Percentiles rank a stretch among this genome's conserved stretches.
Conservation (phyloP, 2,329 filamentous ascomycete genomes). For the Dothideomycetidae sp. region DNA sequence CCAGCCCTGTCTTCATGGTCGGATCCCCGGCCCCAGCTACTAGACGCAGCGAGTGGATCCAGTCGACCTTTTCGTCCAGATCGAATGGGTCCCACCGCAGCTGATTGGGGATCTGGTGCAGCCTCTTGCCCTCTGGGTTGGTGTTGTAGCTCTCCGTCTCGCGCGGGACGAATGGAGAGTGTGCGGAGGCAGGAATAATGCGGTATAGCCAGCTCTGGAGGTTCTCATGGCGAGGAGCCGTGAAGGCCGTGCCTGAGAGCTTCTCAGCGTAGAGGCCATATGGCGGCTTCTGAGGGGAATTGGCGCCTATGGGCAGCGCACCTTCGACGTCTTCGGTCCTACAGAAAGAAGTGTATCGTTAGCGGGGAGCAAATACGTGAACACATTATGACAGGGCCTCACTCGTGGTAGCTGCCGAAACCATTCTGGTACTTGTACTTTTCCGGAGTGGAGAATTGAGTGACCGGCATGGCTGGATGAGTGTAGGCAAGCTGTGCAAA, state of each 20-base stretch:
- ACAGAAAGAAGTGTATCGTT: slow-evolving; percentile 7
- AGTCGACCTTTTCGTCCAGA: slow-evolving; percentile 52
- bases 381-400: slow-evolving; percentile 23
- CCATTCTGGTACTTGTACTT: slow-evolving; percentile 68
- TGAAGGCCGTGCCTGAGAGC: slow-evolving; percentile 46
- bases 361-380: too few species aligned
- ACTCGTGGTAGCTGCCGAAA: slow-evolving; percentile 68
- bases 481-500: too few species aligned
- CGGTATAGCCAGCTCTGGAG: slow-evolving; percentile 47
- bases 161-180: slow-evolving; percentile 38
- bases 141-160: slow-evolving; percentile 36
- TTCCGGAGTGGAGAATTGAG: slow-evolving; percentile 47
- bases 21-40: slow-evolving; percentile 70
- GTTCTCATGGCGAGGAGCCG: slow-evolving; percentile 41
- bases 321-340: slow-evolving; percentile 65
- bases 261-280: slow-evolving; percentile 70
- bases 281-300: slow-evolving; percentile 68
- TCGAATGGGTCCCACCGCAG: slow-evolving; percentile 69
- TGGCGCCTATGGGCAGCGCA: slow-evolving; percentile 59
- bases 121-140: slow-evolving; percentile 38
- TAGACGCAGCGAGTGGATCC: slow-evolving; percentile 54
- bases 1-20: slow-evolving; percentile 62
- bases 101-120: slow-evolving; percentile 68
- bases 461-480: slow-evolving; percentile 44
- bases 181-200: slow-evolving; percentile 43